Evolutionary conservation across 345 rosid species (phyloP), one percentile per base, ranked within the genome.

Genomic region (Dipteronia sinensis): DNA sequence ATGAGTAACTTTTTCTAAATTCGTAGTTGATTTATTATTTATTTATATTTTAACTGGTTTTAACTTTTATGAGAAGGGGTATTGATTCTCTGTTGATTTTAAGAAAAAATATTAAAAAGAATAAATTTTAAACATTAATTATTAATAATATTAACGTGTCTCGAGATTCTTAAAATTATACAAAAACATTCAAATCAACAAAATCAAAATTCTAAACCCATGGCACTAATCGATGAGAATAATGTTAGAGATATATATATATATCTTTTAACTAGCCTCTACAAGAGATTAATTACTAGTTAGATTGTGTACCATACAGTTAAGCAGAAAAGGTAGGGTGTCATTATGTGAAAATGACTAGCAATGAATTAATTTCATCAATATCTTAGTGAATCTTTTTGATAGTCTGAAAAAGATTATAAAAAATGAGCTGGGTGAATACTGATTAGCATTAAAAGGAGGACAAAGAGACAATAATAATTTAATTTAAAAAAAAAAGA

Each of bases 381-480:
- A 59, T 20, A 59, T 59, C 64, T 59, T n/a, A 59, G 27, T 64
- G 67, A 23, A 29, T 64, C 38, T 27, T 23, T 23, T 23, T 23
- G 40, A 64, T 23, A 64, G 40, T 23, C 38, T 12, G 67, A 27
- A 38, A 64, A 29, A 64, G 67, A 64, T 23, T 23, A 64, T 23
- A 20, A 64, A 64, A 27, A 63, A 47, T 53, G 8, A 34, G 29
- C 62, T 10, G 79, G 38, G 82, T 77, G 58, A 65, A 40, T 46
- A 76, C 74, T 77, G 58, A 65, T 51, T 46, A 76, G 76, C 29
- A 65, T 19, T 44, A 73, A 72, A 73, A 79, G 58, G 62, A 47
- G 23, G 29, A 19, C 20, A 75, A 44, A 56, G 20, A 22, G 38
- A 34, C 38, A 4, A 34, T 22, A 65, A 59, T 20, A 31, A 29